phyloP scores from a whole-genome alignment of 1,284 basidiomycete species.

The Pyrrhoderma noxium region DNA sequence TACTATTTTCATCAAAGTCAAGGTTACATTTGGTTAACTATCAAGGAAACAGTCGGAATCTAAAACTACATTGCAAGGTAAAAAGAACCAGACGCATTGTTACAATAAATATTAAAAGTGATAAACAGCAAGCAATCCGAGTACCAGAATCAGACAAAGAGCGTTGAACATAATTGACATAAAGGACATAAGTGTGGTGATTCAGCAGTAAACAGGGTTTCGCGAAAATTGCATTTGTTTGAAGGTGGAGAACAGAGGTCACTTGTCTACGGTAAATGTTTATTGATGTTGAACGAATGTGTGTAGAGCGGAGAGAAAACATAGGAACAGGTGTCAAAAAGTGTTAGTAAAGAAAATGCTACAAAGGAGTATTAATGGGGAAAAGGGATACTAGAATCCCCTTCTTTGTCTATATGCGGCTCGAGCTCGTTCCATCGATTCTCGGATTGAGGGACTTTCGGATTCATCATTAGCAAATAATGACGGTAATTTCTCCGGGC shows the following conservation, averaged over 20 bases:
- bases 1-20: too few species aligned
- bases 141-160: too few species aligned
- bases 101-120: too few species aligned
- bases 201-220: not conserved
- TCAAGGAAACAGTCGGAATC: too few species aligned
- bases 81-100: too few species aligned
- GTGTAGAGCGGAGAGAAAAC: not conserved
- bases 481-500: not conserved
- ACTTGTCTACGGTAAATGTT: too few species aligned
- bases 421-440: conserved; percentile 17
- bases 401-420: conserved; percentile 12
- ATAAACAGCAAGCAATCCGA: too few species aligned
- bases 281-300: too few species aligned
- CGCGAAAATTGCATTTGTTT: not conserved
- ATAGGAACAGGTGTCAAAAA: not conserved
- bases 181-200: not conserved
- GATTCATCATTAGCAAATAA: not conserved
- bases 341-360: not conserved
- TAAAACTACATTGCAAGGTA: too few species aligned
- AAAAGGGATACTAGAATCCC: not conserved
- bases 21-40: too few species aligned
- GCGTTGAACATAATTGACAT: conserved; percentile 4
- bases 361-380: not conserved
- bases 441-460: conserved; percentile 13
- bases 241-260: not conserved